These are phyloP conservation scores for Rhodotorula diobovata DNA, from an alignment of 768 basidiomycete genomes.

Conservation along the genomic window DNA sequence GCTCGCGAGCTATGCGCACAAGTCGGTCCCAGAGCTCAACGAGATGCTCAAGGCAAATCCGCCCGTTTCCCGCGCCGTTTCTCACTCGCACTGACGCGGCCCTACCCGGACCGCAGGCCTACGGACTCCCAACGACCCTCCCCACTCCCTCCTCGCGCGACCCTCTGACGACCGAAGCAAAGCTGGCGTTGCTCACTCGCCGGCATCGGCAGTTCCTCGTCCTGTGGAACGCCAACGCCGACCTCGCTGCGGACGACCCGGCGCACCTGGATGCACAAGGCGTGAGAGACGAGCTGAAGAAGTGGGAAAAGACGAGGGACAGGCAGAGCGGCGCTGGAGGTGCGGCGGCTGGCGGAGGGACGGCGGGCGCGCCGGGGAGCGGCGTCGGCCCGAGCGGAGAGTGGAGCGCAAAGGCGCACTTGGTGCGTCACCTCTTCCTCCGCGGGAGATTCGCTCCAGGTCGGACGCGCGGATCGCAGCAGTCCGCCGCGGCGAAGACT, in stretches of 20 bases:
- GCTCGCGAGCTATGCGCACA: conserved; percentile 10
- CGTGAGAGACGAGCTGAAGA: conserved; percentile 4
- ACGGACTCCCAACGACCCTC: conserved; percentile 3
- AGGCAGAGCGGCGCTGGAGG: too few relatives aligned
- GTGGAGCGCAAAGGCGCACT: conserved; percentile 16
- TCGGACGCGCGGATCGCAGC: too few relatives aligned
- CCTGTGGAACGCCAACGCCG: conserved; percentile 32
- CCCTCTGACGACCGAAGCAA: neutral
- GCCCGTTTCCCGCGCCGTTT: neutral
- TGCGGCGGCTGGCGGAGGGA: neutral
- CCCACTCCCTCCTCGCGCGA: neutral
- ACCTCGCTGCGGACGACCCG: neutral
- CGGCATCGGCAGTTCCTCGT: conserved; percentile 19
- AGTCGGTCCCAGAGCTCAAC: neutral
- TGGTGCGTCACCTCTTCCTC: neutral
- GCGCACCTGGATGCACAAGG: conserved; percentile 3
- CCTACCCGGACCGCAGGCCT: neutral
- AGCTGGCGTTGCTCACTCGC: neutral
- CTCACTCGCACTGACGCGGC: too few relatives aligned
- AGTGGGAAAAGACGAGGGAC: conserved; percentile 24
- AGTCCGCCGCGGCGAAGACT: too few relatives aligned
- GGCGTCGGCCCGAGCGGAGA: conserved; percentile 1
- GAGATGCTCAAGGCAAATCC: conserved; percentile 21
- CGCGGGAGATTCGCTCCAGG: too few relatives aligned
- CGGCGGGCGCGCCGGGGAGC: neutral